A percentile compares a stretch with the other conserved stretches of the same genome.
Evolutionary conservation across 2,329 filamentous ascomycete genomes (phyloP).

Genomic region (Neocucurbitaria cava): DNA sequence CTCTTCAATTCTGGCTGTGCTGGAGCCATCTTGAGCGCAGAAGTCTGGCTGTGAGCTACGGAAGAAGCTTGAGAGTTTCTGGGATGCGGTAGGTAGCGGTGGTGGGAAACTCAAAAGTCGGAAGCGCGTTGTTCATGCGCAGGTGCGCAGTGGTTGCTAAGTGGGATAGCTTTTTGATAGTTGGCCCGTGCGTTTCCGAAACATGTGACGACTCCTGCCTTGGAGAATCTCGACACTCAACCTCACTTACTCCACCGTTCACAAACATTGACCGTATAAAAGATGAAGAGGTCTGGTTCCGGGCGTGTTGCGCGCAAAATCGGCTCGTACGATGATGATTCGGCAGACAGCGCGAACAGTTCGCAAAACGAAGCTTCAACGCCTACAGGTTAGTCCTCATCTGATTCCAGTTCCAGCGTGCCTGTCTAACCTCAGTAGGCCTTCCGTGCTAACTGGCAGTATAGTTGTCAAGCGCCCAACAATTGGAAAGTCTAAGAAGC

Average conservation of each 20-base stretch:
- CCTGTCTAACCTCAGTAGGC: conserved; percentile 44
- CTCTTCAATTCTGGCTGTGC: conserved; percentile 99
- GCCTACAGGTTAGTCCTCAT: conserved; percentile 51
- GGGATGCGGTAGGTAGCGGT: background rate
- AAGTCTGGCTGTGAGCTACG: conserved; percentile 3
- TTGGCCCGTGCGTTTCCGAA: conserved; percentile 19
- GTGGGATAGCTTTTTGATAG: conserved; percentile 30
- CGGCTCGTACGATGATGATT: conserved; percentile 69
- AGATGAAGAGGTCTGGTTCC: conserved; percentile 65
- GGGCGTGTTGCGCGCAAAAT: conserved; percentile 79
- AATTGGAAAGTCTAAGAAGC: conserved; percentile 67
- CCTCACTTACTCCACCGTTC: background rate
- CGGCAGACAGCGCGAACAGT: conserved; percentile 35
- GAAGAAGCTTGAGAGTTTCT: background rate
- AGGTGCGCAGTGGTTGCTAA: conserved; percentile 11
- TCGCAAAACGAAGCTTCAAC: conserved; percentile 40
- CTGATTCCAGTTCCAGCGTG: conserved; percentile 27
- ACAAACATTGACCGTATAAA: background rate
- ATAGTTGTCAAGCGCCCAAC: conserved; percentile 62
- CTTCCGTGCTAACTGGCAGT: conserved; percentile 52
- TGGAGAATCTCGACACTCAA: background rate
- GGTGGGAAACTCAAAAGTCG: conserved; percentile 7
- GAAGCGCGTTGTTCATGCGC: conserved; percentile 20
- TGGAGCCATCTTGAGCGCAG: conserved; percentile 80
- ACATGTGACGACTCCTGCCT: conserved; percentile 19